These are phyloP conservation scores for Neurospora sp. DNA, from an alignment of 495 filamentous ascomycete genomes.

Conservation along the genomic window DNA sequence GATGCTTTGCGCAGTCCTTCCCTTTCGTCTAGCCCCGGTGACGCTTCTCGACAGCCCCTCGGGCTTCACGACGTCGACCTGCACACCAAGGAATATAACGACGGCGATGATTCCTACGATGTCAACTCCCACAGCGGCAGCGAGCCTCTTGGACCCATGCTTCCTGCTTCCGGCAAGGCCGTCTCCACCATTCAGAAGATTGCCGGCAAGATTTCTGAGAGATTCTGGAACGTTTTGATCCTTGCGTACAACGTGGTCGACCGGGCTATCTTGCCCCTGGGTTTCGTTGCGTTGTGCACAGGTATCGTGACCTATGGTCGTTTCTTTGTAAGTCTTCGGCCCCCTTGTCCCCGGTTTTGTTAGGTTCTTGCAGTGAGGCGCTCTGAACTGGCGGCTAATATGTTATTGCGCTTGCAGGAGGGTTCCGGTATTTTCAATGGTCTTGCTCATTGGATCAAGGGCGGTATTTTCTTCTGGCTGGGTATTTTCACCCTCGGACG, in stretches of 20 bases:
- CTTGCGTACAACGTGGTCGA: conserved; percentile 34
- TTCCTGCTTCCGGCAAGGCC: conserved; percentile 5
- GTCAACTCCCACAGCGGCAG: conserved; percentile 11
- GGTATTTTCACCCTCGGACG: conserved; percentile 81
- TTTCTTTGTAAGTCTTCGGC: conserved; percentile 40
- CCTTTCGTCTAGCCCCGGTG: conserved; percentile 45
- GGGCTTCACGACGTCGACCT: conserved; percentile 37
- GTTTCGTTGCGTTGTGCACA: conserved; percentile 48
- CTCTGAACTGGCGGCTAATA: conserved; percentile 30
- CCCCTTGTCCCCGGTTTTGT: background rate
- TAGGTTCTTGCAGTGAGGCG: conserved; percentile 22
- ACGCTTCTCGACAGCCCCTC: conserved; percentile 29
- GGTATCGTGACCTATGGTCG: conserved; percentile 48
- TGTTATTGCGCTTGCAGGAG: conserved; percentile 7
- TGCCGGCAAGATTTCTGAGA: conserved; percentile 27
- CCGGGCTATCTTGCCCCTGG: conserved; percentile 38
- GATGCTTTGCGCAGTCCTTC: conserved; percentile 57
- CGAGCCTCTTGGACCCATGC: conserved; percentile 15
- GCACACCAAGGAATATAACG: conserved; percentile 32
- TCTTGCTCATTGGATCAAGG: conserved; percentile 90
- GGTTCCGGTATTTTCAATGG: conserved; percentile 49
- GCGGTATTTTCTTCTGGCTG: conserved; percentile 95
- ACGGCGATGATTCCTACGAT: conserved; percentile 27
- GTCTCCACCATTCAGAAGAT: conserved; percentile 20
- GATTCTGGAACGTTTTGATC: conserved; percentile 32